Conservation (phyloP, 1,139 yeast genomes). For the Saccharomyces hybrid region DNA sequence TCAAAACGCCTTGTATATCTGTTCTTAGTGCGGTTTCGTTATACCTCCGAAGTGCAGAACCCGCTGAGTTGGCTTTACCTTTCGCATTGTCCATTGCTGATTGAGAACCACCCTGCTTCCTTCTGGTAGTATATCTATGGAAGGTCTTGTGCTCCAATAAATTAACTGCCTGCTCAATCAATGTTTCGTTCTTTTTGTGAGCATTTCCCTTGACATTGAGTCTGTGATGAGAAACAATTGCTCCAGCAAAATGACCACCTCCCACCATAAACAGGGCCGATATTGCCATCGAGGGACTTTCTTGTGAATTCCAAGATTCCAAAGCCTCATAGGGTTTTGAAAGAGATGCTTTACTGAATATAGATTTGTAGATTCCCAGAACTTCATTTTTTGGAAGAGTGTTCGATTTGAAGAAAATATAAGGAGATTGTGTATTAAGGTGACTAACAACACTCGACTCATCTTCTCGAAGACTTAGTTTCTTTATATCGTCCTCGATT, state of each 20-base stretch:
- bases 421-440: constrained; percentile 59
- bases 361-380: constrained; percentile 62
- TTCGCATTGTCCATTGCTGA: constrained; percentile 84
- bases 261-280: constrained; percentile 90
- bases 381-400: constrained; percentile 42
- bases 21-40: constrained; percentile 76
- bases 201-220: constrained; percentile 43
- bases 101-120: constrained; percentile 97
- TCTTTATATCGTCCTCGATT: constrained; percentile 10
- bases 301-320: constrained; percentile 23
- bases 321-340: constrained; percentile 30
- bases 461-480: constrained; percentile 10
- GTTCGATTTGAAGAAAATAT: constrained; percentile 46
- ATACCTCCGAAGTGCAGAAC: constrained; percentile 79
- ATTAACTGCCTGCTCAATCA: constrained; percentile 54
- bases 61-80: constrained; percentile 96
- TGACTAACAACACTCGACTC: constrained; percentile 40
- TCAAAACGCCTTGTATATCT: constrained; percentile 65
- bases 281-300: constrained; percentile 23
- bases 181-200: constrained; percentile 34
- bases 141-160: constrained; percentile 74
- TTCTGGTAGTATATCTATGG: constrained; percentile 90
- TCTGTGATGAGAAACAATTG: constrained; percentile 70
- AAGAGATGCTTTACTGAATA: constrained; percentile 44
- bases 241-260: constrained; percentile 98